Evolutionary conservation across 345 rosid species (phyloP).

Genomic region (Rhizophora mangle): DNA sequence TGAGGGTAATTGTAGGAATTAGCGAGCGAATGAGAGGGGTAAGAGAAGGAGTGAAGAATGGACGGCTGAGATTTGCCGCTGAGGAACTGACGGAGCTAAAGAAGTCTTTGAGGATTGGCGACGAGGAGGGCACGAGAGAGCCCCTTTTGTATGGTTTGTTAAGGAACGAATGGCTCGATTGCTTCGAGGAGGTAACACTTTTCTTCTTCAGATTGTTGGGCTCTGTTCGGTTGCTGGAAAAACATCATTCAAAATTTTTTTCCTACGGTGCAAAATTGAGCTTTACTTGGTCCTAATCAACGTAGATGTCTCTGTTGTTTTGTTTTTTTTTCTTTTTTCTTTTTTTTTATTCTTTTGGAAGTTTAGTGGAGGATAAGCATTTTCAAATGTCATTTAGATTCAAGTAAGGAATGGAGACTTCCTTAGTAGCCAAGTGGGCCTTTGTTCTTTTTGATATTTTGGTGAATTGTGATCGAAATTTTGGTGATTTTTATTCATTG

Average conservation of each 20-base stretch:
- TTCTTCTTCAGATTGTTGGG: not conserved
- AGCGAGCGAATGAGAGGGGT: conserved; percentile 60
- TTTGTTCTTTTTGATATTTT: conserved; percentile 2
- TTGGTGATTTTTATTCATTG: conserved; percentile 42
- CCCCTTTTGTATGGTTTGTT: conserved; percentile 68
- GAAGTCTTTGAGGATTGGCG: conserved; percentile 59
- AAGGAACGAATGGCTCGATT: conserved; percentile 69
- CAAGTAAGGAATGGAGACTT: not conserved
- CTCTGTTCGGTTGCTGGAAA: conserved; percentile 23
- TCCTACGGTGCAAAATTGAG: too few relatives aligned
- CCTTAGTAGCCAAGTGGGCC: not conserved
- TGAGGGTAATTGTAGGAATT: conserved; percentile 55
- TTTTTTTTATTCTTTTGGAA: not conserved
- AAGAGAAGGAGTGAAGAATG: conserved; percentile 52
- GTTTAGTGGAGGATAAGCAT: not conserved
- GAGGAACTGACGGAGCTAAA: conserved; percentile 68
- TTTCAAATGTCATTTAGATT: not conserved
- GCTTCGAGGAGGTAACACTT: conserved; percentile 72
- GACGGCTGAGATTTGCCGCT: conserved; percentile 68
- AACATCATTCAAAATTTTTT: not conserved
- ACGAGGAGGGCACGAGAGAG: conserved; percentile 54
- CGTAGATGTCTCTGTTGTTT: too few relatives aligned
- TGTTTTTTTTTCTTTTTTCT: too few relatives aligned
- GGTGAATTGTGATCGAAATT: conserved; percentile 22
- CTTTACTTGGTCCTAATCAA: too few relatives aligned